Conservation (phyloP, 805 yeast genomes). For the Pichia eremophila region DNA sequence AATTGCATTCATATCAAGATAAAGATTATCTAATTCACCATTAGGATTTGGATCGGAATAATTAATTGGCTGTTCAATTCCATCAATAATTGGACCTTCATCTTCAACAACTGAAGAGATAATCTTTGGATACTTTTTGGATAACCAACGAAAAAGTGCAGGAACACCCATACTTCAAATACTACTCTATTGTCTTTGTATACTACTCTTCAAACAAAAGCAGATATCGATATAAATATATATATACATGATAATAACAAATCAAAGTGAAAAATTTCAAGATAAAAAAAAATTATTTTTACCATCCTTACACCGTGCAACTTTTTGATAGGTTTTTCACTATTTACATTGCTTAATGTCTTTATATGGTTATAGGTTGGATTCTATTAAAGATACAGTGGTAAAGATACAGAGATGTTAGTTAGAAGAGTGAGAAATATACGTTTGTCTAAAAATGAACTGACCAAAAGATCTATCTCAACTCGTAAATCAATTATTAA, state of each 20-base stretch:
- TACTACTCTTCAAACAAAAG: too few species aligned
- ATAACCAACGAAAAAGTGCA: slow-evolving; percentile 93
- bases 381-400: too few species aligned
- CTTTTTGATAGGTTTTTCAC: too few species aligned
- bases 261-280: too few species aligned
- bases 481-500: slow-evolving; percentile 8
- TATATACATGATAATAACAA: too few species aligned
- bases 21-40: slow-evolving; percentile 90
- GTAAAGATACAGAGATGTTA: background rate
- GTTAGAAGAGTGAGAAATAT: background rate
- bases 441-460: background rate
- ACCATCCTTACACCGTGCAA: background rate
- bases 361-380: too few species aligned
- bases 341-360: too few species aligned
- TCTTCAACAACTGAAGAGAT: slow-evolving; percentile 85
- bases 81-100: slow-evolving; percentile 47
- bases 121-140: slow-evolving; percentile 87
- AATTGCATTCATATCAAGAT: slow-evolving; percentile 97
- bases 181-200: background rate
- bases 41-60: slow-evolving; percentile 80
- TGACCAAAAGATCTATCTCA: slow-evolving; percentile 3
- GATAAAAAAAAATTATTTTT: background rate
- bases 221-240: too few species aligned
- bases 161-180: slow-evolving; percentile 79
- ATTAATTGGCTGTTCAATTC: slow-evolving; percentile 52